Evolutionary conservation across 2,329 filamentous ascomycete genomes (phyloP), one percentile per base, ranked within the genome.

Genomic region (Geoglossum cookeanum): DNA sequence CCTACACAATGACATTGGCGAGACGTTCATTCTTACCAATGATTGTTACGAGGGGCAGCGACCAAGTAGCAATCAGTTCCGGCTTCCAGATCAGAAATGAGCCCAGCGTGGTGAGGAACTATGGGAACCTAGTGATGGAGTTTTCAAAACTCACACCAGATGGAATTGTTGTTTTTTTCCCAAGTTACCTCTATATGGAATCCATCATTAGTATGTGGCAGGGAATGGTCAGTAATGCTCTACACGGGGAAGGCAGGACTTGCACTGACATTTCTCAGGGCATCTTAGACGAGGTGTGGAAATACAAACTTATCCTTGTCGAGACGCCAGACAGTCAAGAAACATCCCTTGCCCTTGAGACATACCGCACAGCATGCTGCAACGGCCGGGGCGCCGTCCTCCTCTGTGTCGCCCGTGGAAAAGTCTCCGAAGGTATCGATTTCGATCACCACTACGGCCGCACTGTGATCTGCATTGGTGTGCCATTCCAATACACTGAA

Each of bases 141-240:
- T 97, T 98, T 68, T 87, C 89, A 57, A 94, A 91, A 68, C 83
- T 97, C 62, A 98, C 92, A 0, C 94, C 92, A 0, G 92, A 98
- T 65, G 92, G 92, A 35, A 83, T 98, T 69, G 92, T 98, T n/a
- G 92, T 98, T 44, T 98, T 98, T 75, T 98, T 98, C 68, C 94
- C 92, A 0, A 95, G 89, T 0, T 98, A 98, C 65, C 78, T 98
- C 1, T 98, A 98, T 72, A 97, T 98, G 92, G 92, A 98, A 68
- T 92, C 85, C 56, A 97, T 97, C 68, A 96, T 98, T 68, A 91
- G 85, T 68, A 95, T 95, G 82, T 98, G 92, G 92, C 92, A 98
- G 69, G 89, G 88, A 57, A 97, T 97, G 90, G 57, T 58, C n/a
- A 42, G 57, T 58, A 17, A 29, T 29, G 9, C 37, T 42, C 15